Percentiles rank a stretch among this genome's conserved stretches.
These are phyloP conservation scores for Nicotiana tabacum DNA, from an alignment of 257 asterid genomes.

Conservation along the genomic window DNA sequence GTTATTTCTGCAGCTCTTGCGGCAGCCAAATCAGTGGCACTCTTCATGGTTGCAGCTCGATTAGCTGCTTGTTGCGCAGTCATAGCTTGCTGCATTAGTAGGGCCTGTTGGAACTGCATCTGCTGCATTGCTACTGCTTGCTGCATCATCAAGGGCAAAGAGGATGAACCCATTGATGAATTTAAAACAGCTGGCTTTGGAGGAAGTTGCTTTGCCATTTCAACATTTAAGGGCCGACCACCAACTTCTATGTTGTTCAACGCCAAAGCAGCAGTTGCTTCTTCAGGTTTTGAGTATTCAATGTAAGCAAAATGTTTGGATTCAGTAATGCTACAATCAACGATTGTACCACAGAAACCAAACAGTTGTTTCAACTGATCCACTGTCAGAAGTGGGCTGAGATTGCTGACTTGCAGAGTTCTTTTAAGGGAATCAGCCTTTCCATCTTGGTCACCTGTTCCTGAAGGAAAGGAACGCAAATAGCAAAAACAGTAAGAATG, in stretches of 20 bases:
- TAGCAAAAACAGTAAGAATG: neutral
- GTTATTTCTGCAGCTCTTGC: slow-evolving; percentile 98
- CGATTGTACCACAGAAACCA: slow-evolving; percentile 71
- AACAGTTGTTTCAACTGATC: slow-evolving; percentile 98
- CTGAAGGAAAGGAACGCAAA: slow-evolving; percentile 12
- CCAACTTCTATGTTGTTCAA: slow-evolving; percentile 94
- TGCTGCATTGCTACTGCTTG: slow-evolving; percentile 99
- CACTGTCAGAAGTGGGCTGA: slow-evolving; percentile 79
- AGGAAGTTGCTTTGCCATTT: slow-evolving; percentile 96
- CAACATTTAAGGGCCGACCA: slow-evolving; percentile 94
- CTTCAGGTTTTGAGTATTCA: slow-evolving; percentile 86
- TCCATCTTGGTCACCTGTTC: slow-evolving; percentile 49
- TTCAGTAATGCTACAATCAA: slow-evolving; percentile 80
- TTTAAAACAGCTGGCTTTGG: slow-evolving; percentile 51
- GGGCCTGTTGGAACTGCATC: slow-evolving; percentile 98
- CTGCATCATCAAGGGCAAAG: slow-evolving; percentile 82
- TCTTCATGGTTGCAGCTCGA: slow-evolving; percentile 93
- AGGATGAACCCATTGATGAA: slow-evolving; percentile 49
- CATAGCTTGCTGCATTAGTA: slow-evolving; percentile 85
- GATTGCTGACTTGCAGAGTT: slow-evolving; percentile 94
- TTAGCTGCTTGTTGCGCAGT: slow-evolving; percentile 93
- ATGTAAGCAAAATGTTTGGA: slow-evolving; percentile 94
- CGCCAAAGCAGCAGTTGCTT: slow-evolving; percentile 84
- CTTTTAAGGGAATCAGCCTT: slow-evolving; percentile 59
- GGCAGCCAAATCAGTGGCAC: slow-evolving; percentile 95